Evolutionary conservation across 2,329 filamentous ascomycete genomes (phyloP).

Genomic region (Penicillium sp.): DNA sequence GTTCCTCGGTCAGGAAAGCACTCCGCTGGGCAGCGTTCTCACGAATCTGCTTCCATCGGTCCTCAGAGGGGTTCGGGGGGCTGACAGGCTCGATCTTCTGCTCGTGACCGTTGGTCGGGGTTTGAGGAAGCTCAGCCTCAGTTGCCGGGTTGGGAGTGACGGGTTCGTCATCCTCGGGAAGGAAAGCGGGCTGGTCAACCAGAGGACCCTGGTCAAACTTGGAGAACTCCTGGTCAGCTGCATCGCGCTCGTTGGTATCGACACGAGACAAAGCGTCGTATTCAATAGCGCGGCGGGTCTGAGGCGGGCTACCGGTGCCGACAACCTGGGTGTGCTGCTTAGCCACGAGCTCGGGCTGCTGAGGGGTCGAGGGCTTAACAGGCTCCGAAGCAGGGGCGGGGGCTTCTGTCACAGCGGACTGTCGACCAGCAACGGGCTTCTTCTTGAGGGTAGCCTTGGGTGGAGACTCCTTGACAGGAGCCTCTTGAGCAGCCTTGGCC

Average conservation of each 20-base stretch:
- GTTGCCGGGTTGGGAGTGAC: not conserved
- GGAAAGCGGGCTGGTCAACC: constrained; percentile 80
- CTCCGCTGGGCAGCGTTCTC: constrained; percentile 89
- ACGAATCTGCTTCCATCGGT: constrained; percentile 93
- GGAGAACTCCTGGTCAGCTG: constrained; percentile 54
- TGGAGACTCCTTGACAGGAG: constrained; percentile 16
- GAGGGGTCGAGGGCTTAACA: constrained; percentile 10
- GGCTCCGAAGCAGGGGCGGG: not conserved
- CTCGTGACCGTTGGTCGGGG: constrained; percentile 19
- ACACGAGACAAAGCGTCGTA: constrained; percentile 61
- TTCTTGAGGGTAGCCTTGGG: constrained; percentile 33
- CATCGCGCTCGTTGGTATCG: constrained; percentile 50
- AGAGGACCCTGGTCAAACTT: constrained; percentile 88
- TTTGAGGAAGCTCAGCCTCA: constrained; percentile 8
- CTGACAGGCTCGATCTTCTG: constrained; percentile 8
- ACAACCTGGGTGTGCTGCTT: constrained; percentile 24
- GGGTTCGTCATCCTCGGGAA: constrained; percentile 54
- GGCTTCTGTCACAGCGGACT: constrained; percentile 5
- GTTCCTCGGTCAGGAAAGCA: constrained; percentile 62
- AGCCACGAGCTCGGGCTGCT: constrained; percentile 16
- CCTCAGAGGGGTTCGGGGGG: constrained; percentile 45
- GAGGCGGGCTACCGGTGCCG: constrained; percentile 32
- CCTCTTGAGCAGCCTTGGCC: constrained; percentile 34
- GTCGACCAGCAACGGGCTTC: constrained; percentile 32
- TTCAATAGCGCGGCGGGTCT: constrained; percentile 51